Evolutionary conservation across 176 grass and related monocot species (phyloP), one percentile per base, ranked within the genome.

Genomic region (Oryza meyeriana): DNA sequence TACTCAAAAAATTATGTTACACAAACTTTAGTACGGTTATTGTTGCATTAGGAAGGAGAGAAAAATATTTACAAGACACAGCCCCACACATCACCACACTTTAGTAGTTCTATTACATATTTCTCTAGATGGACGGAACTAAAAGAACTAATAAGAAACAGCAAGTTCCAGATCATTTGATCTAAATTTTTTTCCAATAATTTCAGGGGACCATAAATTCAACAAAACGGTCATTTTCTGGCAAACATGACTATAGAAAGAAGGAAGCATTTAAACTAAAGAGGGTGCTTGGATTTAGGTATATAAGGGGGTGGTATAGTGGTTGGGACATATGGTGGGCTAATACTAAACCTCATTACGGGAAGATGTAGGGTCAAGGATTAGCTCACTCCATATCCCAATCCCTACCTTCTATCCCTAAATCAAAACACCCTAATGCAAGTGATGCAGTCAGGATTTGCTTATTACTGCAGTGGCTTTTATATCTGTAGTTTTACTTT

Each of bases 371-470:
- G 50, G 18, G 18, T 22, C 50, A 55, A 55, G 16, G 50, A 55
- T 22, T 22, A 55, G 50, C 18, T 55, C 16, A 55, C 50, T 58
- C 52, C 52, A 58, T 58, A 24, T 58, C 7, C 8, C 5, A 52
- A 52, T 20, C 18, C 48, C 6, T 52, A 22, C 48, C 48, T 57
- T 27, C 45, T 80, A 66, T 38, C 41, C 44, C 4, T 80, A 47
- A n/a, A 52, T 80, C 64, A 12, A 69, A 80, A 52, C 18, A 52
- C 48, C 48, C 25, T 80, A 68, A 57, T 57, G 31, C n/a, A 68
- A 38, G 31, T 80, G 45, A 80, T 55, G 71, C n/a, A 55, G 71
- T 33, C 10, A 13, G 32, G 73, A 31, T 70, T 57, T 42, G 34
- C 33, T 75, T 44, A 64, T 14, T 32, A 64, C 33, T 30, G 36